A percentile compares a stretch with the other conserved stretches of the same genome.
phyloP scores from a whole-genome alignment of 495 filamentous ascomycete species.

The Xylaria curta region DNA sequence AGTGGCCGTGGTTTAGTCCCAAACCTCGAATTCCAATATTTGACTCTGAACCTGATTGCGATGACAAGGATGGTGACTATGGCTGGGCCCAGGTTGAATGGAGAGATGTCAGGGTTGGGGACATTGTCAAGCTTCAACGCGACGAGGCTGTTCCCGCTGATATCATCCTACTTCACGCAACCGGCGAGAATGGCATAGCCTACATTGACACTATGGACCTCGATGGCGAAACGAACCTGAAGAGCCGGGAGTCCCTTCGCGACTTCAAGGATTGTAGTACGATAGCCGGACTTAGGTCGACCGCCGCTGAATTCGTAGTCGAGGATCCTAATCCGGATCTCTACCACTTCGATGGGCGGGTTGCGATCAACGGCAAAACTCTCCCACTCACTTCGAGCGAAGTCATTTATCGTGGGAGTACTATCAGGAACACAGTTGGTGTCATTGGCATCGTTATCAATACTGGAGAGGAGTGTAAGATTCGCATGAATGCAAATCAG shows the following conservation, averaged over 20 bases:
- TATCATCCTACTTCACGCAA: constrained; percentile 74
- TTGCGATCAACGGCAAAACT: constrained; percentile 66
- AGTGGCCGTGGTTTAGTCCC: constrained; percentile 27
- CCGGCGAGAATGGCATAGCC: constrained; percentile 76
- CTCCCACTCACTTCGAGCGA: constrained; percentile 80
- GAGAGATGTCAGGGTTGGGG: constrained; percentile 81
- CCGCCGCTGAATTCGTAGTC: constrained; percentile 65
- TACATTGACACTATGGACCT: constrained; percentile 95
- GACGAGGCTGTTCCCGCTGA: constrained; percentile 85
- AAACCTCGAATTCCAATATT: constrained; percentile 8
- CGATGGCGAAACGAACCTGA: constrained; percentile 94
- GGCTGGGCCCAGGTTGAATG: constrained; percentile 74
- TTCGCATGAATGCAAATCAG: constrained; percentile 90
- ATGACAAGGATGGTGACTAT: constrained; percentile 38
- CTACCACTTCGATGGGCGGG: constrained; percentile 84
- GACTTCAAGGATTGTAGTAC: constrained; percentile 63
- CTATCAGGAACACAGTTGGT: constrained; percentile 76
- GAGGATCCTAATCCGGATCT: constrained; percentile 89
- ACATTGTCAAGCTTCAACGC: constrained; percentile 76
- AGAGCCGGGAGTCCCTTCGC: constrained; percentile 57
- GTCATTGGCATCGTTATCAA: constrained; percentile 82
- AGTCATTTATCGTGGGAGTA: constrained; percentile 83
- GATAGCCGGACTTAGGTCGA: constrained; percentile 59
- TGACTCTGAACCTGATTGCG: constrained; percentile 18
- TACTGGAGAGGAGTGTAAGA: constrained; percentile 90